Evolutionary conservation across 2,329 filamentous ascomycete species (phyloP).

Genomic region (Xylariaceae sp.): DNA sequence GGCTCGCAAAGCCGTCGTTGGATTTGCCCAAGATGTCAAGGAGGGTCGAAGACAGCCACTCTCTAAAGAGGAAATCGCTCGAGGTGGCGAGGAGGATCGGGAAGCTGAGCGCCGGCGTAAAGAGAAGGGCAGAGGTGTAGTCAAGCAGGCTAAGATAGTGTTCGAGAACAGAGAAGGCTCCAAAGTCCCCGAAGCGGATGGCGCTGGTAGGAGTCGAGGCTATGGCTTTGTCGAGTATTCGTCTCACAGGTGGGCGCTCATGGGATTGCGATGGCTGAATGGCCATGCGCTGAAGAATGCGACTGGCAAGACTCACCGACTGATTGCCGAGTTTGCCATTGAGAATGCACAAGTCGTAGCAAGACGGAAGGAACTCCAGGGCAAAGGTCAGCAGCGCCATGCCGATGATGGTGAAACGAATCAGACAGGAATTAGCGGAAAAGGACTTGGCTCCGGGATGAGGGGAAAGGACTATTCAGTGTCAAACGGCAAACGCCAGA

Average conservation of each 20-base stretch:
- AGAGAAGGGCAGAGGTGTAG: constrained; percentile 79
- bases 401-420: constrained; percentile 27
- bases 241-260: constrained; percentile 89
- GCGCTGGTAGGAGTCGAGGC: constrained; percentile 81
- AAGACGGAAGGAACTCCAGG: constrained; percentile 65
- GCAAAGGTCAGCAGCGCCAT: constrained; percentile 36
- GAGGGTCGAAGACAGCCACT: constrained; percentile 73
- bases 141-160: constrained; percentile 91
- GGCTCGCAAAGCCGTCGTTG: constrained; percentile 88
- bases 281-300: constrained; percentile 65
- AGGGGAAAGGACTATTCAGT: constrained; percentile 40
- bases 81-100: constrained; percentile 78
- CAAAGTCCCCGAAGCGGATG: constrained; percentile 77
- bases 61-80: constrained; percentile 84
- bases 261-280: constrained; percentile 93
- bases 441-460: constrained; percentile 6
- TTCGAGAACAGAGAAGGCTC: constrained; percentile 86
- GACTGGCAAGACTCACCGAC: constrained; percentile 78
- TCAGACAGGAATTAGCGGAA: constrained; percentile 4
- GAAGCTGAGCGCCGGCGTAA: constrained; percentile 80
- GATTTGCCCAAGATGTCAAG: constrained; percentile 90
- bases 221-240: constrained; percentile 98
- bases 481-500: constrained; percentile 34
- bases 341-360: constrained; percentile 97
- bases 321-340: constrained; percentile 97